Base-by-base conservation (phyloP, 495 filamentous ascomycete genomes). In the Aeminium ludgeri region DNA sequence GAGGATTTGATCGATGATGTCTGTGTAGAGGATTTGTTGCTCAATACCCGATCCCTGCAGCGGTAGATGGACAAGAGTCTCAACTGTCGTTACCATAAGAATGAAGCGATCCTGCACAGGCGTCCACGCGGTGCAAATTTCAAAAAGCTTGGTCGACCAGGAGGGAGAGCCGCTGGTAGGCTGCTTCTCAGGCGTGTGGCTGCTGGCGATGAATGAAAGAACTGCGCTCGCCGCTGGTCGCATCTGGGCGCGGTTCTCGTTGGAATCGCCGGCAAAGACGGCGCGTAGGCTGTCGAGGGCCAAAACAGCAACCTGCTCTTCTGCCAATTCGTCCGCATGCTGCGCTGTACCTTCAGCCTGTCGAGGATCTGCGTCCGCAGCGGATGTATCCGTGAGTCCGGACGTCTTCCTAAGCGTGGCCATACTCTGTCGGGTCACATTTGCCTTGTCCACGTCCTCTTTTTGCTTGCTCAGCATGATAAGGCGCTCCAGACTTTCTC, bases 101-200 rank as follows among this genome's bases (percentile, higher is more conserved):
- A 86, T 70, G 63, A 84, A 93, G 23, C 86, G 82, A 54, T 89
- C 80, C 46, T 91, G 85, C 7, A 95, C 86, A 0, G 86, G 84
- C 20, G 83, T 79, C 84, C 48, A 51, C 11, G 48, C 25, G 4
- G 40, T 47, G 36, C 43, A 47, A 7, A 85, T 64, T 50, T 81
- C 73, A 48, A 89, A 78, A 41, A 93, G 65, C 40, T 76, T 78
- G 30, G 78, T 76, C 5, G 81, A 72, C 86, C 86, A 95, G 38
- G 68, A 77, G 40, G 65, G 63, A 50, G 62, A 58, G 2, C 17
- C 25, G 12, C 46, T 42, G 65, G 49, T 38, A 25, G 29, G 35
- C 29, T 30, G 30, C 40, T 28, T 55, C 42, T 36, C 43, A 2
- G 16, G 17, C 17, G 36, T 20, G 28, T 38, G 43, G 37, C 73